Evolutionary conservation across 306 rosid species (phyloP).

Genomic region (Rosa persica): DNA sequence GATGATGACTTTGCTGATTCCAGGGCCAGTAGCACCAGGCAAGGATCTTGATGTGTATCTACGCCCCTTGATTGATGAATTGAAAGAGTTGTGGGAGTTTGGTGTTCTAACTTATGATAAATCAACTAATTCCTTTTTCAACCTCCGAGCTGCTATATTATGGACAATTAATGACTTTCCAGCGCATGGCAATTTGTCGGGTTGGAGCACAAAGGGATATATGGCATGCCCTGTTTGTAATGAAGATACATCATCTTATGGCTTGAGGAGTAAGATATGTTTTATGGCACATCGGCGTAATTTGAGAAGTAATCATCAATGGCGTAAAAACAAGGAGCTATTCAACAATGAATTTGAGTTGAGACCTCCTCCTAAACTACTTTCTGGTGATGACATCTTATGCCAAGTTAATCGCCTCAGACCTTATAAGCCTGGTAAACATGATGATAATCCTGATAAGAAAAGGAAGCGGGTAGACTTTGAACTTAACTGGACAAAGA

Average conservation of each 20-base stretch:
- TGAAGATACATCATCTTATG: not conserved
- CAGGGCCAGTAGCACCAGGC: not conserved
- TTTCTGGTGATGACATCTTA: too few relatives aligned
- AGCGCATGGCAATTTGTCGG: not conserved
- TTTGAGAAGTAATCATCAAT: too few relatives aligned
- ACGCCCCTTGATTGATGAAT: not conserved
- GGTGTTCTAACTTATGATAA: too few relatives aligned
- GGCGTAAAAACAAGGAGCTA: too few relatives aligned
- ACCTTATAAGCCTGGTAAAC: too few relatives aligned
- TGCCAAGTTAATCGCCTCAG: too few relatives aligned
- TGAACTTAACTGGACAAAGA: not conserved
- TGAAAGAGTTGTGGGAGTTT: too few relatives aligned
- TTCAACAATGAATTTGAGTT: too few relatives aligned
- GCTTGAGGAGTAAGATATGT: not conserved
- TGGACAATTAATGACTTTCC: slow-evolving; percentile 1
- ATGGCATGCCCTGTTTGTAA: not conserved
- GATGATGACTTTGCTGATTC: not conserved
- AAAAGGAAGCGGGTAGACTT: too few relatives aligned
- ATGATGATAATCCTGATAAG: too few relatives aligned
- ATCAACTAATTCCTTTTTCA: not conserved
- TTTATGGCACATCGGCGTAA: too few relatives aligned
- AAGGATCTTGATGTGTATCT: not conserved
- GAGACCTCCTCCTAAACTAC: too few relatives aligned
- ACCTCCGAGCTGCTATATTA: not conserved
- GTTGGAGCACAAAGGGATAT: not conserved